Percentiles rank a stretch among this genome's conserved stretches.
Conservation (phyloP, 495 filamentous ascomycete species). For the Rostrohypoxylon terebratum region DNA sequence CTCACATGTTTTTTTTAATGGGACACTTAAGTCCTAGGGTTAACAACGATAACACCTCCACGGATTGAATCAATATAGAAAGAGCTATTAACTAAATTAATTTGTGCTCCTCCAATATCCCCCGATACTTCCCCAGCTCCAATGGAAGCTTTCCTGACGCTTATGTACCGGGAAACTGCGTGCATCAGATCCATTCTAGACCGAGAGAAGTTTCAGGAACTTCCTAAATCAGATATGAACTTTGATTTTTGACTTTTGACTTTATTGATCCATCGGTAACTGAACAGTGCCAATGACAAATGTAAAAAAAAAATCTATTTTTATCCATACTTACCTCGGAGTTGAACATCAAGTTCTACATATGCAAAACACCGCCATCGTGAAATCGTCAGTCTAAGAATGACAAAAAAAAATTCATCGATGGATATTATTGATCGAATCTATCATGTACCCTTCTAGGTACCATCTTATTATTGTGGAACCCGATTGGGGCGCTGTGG, state of each 20-base stretch:
- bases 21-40: not conserved
- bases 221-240: not conserved
- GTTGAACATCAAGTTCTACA: not conserved
- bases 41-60: not conserved
- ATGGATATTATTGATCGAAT: not conserved
- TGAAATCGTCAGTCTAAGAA: not conserved
- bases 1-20: not conserved
- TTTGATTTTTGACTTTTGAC: not conserved
- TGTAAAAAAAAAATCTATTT: conserved; percentile 8
- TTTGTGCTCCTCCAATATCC: conserved; percentile 14
- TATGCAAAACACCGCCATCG: not conserved
- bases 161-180: not conserved
- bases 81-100: conserved; percentile 4
- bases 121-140: not conserved
- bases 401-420: no score
- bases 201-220: conserved; percentile 23
- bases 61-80: not conserved
- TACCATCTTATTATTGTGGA: conserved; percentile 6
- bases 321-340: not conserved
- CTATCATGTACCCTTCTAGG: not conserved
- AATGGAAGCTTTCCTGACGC: conserved; percentile 8
- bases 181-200: conserved; percentile 7
- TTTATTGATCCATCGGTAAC: not conserved
- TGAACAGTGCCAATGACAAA: not conserved
- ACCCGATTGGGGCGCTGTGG: conserved; percentile 3